Base-by-base conservation (phyloP, 2,329 filamentous ascomycete genomes). In the Calonectria crousiana region DNA sequence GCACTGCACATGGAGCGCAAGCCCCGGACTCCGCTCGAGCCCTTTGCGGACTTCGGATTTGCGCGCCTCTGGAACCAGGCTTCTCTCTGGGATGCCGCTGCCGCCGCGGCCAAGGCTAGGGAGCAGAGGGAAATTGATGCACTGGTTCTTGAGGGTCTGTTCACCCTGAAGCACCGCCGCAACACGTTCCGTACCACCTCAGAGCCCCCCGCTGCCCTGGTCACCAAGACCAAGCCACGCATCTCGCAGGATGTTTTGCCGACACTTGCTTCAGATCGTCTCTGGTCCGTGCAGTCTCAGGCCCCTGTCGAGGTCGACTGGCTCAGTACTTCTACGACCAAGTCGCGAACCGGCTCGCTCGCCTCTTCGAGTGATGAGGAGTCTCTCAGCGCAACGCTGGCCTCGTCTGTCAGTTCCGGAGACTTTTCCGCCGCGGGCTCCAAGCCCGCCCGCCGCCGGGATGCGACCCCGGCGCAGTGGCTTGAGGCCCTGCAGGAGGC, bases 401-500 rank as follows among this genome's bases (percentile, higher is more conserved):
- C 79, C 26, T 79, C 77, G 26, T 80, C 79, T 18, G 76, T 81
- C 69, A 74, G 72, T 30, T 77, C 74, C 11, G 78, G 74, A 34
- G 75, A 51, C 71, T 66, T 52, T 23, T 56, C 60, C 14, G 34
- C 38, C 49, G 58, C 60, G 36, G 60, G 26, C 23, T 64, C 38
- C 38, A 56, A 65, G 51, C 56, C 38, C 26, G 52, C 62, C 28
- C 74, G 76, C 65, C 81, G 76, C 30, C 76, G 69, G 75, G 80
- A 62, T 73, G 82, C 77, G 67, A 81, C 71, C 34, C 79, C 75
- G 74, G 81, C 79, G 18, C 67, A 83, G 68, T 88, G 87, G 87
- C 79, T 83, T 11, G 79, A 80, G 23, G 87, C 87, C 5, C 83
- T 89, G 49, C 72, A 76, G 8, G 78, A 80, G 52, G 80, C 80